Evolutionary conservation across 768 basidiomycete genomes (phyloP).

Genomic region (Obba rivulosa): DNA sequence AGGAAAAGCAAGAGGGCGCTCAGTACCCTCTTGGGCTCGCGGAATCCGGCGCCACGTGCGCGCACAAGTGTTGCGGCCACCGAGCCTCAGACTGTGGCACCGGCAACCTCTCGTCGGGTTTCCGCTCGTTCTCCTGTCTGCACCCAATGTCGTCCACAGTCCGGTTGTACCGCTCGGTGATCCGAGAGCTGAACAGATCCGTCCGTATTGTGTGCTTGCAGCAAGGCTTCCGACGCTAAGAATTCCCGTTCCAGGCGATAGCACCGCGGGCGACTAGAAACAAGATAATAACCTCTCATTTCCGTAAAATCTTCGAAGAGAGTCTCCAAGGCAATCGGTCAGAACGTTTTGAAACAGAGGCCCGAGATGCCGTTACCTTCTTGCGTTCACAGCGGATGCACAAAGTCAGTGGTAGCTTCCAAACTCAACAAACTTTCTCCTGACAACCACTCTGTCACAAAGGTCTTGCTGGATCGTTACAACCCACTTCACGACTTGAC

Average conservation of each 20-base stretch:
- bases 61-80: not conserved
- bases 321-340: constrained; percentile 17
- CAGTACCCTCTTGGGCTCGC: too few relatives aligned
- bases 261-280: constrained; percentile 32
- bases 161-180: constrained; percentile 42
- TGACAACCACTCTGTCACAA: constrained; percentile 1
- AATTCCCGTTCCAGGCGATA: constrained; percentile 29
- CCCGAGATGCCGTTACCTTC: constrained; percentile 61
- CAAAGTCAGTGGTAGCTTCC: constrained; percentile 47
- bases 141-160: constrained; percentile 7
- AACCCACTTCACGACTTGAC: constrained; percentile 82
- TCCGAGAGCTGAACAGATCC: constrained; percentile 50
- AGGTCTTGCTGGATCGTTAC: constrained; percentile 82
- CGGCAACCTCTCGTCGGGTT: not conserved
- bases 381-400: constrained; percentile 69
- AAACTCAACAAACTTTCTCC: not conserved
- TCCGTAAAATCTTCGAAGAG: constrained; percentile 52
- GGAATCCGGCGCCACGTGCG: too few relatives aligned
- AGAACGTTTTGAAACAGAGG: constrained; percentile 36
- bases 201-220: constrained; percentile 20
- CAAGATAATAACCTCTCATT: constrained; percentile 38
- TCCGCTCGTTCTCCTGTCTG: not conserved
- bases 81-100: not conserved
- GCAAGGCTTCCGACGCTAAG: too few relatives aligned
- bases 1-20: too few relatives aligned